Percentiles rank a stretch among this genome's conserved stretches.
Evolutionary conservation across 208 protist species (phyloP).

Genomic region (Leptomonas pyrrhocoris): DNA sequence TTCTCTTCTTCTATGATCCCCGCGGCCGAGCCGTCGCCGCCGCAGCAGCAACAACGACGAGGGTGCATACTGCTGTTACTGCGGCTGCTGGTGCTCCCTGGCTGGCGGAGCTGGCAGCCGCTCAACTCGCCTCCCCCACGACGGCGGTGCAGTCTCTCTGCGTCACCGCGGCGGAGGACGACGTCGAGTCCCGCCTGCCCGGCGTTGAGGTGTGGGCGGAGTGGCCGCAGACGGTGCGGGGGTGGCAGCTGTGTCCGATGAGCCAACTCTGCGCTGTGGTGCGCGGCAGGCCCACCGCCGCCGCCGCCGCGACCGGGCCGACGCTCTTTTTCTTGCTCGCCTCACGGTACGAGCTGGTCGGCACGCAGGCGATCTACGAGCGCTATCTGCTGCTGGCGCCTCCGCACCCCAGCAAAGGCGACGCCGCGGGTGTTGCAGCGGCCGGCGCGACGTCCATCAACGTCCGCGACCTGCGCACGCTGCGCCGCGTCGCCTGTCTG

Average conservation of each 20-base stretch:
- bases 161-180: conserved; percentile 29
- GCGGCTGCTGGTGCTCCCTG: not conserved
- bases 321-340: conserved; percentile 21
- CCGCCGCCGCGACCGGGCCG: not conserved
- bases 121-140: conserved; percentile 1
- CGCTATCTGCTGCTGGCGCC: conserved; percentile 36
- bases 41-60: conserved; percentile 5
- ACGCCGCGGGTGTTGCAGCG: not conserved
- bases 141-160: conserved; percentile 15
- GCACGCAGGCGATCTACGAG: conserved; percentile 51
- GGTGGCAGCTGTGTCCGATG: conserved; percentile 49
- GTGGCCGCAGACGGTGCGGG: conserved; percentile 43
- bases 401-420: not conserved
- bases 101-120: conserved; percentile 15
- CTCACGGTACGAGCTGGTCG: conserved; percentile 50
- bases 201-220: conserved; percentile 25
- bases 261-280: conserved; percentile 32
- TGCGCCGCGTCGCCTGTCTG: conserved; percentile 30
- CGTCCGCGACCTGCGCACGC: conserved; percentile 18
- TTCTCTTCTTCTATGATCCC: conserved; percentile 31
- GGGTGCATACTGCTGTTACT: not conserved
- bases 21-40: not conserved
- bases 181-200: conserved; percentile 8
- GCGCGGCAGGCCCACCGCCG: not conserved
- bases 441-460: conserved; percentile 14